Percentiles rank a stretch among this genome's conserved stretches.
phyloP scores from a whole-genome alignment of 2,329 filamentous ascomycete genomes.

The Alternaria sp. region DNA sequence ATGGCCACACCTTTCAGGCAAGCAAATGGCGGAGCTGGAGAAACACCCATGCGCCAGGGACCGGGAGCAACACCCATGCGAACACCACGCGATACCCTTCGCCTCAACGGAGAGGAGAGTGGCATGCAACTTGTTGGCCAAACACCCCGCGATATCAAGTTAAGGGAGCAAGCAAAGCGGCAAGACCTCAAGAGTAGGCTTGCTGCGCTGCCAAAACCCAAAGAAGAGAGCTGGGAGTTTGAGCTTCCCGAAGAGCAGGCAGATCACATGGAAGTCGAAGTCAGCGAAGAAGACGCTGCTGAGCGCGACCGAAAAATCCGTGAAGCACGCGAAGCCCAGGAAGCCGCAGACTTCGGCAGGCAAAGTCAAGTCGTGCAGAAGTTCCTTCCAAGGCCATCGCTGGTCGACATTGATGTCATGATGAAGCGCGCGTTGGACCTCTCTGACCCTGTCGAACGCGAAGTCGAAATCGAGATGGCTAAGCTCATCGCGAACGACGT shows the following conservation, averaged over 20 bases:
- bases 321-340: constrained; percentile 66
- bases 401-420: constrained; percentile 73
- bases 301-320: constrained; percentile 76
- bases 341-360: constrained; percentile 74
- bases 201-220: constrained; percentile 87
- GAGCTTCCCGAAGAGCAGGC: constrained; percentile 84
- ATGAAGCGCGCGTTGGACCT: constrained; percentile 67
- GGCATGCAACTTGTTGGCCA: constrained; percentile 69
- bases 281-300: constrained; percentile 71
- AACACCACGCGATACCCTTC: constrained; percentile 86
- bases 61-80: constrained; percentile 83
- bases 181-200: constrained; percentile 74
- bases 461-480: constrained; percentile 79
- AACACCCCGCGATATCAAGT: constrained; percentile 77
- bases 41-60: constrained; percentile 66
- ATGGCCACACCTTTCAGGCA: constrained; percentile 86
- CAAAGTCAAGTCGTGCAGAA: constrained; percentile 92
- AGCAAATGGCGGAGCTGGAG: constrained; percentile 64
- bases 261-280: constrained; percentile 62
- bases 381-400: constrained; percentile 76
- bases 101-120: constrained; percentile 75
- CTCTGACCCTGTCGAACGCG: constrained; percentile 67
- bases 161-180: constrained; percentile 72
- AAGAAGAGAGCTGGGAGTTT: constrained; percentile 92
- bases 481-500: constrained; percentile 84